Percentiles rank a stretch among this genome's conserved stretches.
phyloP scores from a whole-genome alignment of 163 green algal genomes.

The Scenedesmus sp. region DNA sequence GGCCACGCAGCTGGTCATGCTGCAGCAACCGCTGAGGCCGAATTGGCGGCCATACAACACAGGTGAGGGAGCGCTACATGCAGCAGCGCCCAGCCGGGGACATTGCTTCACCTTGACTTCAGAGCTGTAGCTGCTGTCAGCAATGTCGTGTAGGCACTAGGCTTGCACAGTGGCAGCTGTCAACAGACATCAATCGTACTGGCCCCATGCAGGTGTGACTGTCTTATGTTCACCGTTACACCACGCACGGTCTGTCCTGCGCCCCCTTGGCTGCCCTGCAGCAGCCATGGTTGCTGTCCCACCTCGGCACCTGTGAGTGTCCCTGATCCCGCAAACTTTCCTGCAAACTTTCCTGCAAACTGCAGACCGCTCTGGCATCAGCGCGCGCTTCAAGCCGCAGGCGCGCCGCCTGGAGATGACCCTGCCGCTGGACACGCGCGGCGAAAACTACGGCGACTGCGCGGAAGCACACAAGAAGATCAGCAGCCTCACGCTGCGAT shows the following conservation, averaged over 20 bases:
- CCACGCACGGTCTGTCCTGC: too few species aligned
- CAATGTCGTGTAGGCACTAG: too few species aligned
- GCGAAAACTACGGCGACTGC: slow-evolving; percentile 70
- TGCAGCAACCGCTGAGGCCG: slow-evolving; percentile 83
- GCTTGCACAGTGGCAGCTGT: too few species aligned
- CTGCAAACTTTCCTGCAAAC: too few species aligned
- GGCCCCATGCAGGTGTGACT: too few species aligned
- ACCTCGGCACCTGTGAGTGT: background rate
- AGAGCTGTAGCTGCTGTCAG: background rate
- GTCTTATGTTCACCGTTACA: too few species aligned
- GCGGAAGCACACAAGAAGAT: slow-evolving; percentile 27
- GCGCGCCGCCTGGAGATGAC: slow-evolving; percentile 80
- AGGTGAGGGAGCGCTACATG: background rate
- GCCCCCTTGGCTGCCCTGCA: too few species aligned
- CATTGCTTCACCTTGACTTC: too few species aligned
- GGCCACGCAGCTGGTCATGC: slow-evolving; percentile 69
- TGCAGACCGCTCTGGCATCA: slow-evolving; percentile 11
- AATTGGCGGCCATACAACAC: slow-evolving; percentile 79
- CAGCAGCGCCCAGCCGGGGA: background rate
- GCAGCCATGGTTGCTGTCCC: too few species aligned
- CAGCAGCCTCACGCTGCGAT: slow-evolving; percentile 28
- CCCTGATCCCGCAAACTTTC: background rate
- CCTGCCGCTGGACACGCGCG: slow-evolving; percentile 71
- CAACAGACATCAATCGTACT: too few species aligned
- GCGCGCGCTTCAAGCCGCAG: slow-evolving; percentile 66